Evolutionary conservation across 495 filamentous ascomycete species (phyloP), one percentile per base, ranked within the genome.

Genomic region (Hyaloscypha hepaticicola): DNA sequence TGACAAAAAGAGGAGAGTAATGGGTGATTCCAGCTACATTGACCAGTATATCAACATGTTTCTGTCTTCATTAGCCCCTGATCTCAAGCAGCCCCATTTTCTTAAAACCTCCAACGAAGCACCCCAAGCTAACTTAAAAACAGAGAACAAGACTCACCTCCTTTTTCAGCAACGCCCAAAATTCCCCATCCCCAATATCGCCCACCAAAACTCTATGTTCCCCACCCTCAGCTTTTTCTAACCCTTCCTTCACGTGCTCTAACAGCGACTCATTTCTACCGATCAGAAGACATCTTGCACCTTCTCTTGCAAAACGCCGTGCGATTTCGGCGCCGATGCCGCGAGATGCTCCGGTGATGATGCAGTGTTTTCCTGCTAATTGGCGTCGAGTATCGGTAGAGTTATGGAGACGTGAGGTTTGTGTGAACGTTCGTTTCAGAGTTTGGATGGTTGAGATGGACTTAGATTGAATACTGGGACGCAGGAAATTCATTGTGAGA

Each of bases 11-110:
- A 2, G 90, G 79, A 1, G 77, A 79, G 7, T 76, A 77, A 28
- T 88, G 84, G 1, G 87, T 79, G 16, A 91, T 76, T 19, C 92
- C 92, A 0, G 92, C 92, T 19, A 87, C 87, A 72, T 93, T 94
- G 64, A 94, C 77, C 5, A 94, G 83, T 55, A 92, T 78, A 70
- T 92, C 85, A 51, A 69, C 59, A 16, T 22, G 27, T 56, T 60
- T 58, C 51, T 52, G 52, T 8, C 16, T 45, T 45, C 38, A 45
- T 45, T 19, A 45, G 38, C 16, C 19, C 31, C 38, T 45, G 14
- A 56, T 34, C 34, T 34, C 1, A 6, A 55, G 38, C 29, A 28
- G 26, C 27, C 24, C 11, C 48, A 12, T 28, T 56, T 3, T 33
- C 28, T 33, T 22, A 29, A 48, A 50, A n/a, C 55, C 25, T 11